Evolutionary conservation across 805 yeast genomes (phyloP).

Genomic region (Starmerella bombicola): DNA sequence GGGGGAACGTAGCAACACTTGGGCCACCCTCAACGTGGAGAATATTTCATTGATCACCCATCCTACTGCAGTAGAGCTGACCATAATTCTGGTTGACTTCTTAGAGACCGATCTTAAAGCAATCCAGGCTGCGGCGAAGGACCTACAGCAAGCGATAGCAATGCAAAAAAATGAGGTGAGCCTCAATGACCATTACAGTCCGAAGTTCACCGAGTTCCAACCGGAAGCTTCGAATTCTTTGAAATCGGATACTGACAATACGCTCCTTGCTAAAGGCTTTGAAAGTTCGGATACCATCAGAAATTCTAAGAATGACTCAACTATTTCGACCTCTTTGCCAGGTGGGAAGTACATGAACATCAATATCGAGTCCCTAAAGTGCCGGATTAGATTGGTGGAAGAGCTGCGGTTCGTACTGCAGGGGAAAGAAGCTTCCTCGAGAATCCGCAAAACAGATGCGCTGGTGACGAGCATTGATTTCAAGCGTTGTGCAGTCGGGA

Average conservation of each 20-base stretch:
- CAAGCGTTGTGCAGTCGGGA: conserved; percentile 9
- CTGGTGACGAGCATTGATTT: conserved; percentile 10
- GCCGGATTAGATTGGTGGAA: conserved; percentile 12
- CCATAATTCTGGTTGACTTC: conserved; percentile 7
- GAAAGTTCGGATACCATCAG: not conserved
- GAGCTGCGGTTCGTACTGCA: conserved; percentile 13
- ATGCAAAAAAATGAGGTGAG: too few relatives aligned
- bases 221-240: not conserved
- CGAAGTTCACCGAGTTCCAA: not conserved
- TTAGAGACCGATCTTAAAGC: conserved; percentile 13
- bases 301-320: not conserved
- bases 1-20: conserved; percentile 9
- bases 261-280: not conserved
- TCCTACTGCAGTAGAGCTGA: conserved; percentile 11
- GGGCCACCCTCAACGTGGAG: conserved; percentile 15
- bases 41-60: conserved; percentile 17
- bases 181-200: too few relatives aligned
- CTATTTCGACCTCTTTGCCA: not conserved
- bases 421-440: conserved; percentile 9
- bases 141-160: conserved; percentile 3
- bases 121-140: not conserved
- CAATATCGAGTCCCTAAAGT: conserved; percentile 7
- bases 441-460: conserved; percentile 4
- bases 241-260: not conserved
- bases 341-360: conserved; percentile 13